Percentiles rank a stretch among this genome's conserved stretches.
Conservation (phyloP, 1,139 yeast genomes). For the Pichia sp. region DNA sequence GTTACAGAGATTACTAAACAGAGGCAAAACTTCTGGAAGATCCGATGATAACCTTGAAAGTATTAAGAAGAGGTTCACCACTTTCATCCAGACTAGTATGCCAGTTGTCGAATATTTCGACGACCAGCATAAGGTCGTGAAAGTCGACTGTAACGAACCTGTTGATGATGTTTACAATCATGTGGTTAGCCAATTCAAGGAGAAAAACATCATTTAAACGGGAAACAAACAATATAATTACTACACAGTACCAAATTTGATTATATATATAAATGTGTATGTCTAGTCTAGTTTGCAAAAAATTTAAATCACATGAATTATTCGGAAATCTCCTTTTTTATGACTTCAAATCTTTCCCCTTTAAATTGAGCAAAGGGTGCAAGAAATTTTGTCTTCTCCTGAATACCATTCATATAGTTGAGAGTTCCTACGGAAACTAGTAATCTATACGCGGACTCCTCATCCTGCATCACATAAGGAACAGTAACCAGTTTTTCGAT, state of each 20-base stretch:
- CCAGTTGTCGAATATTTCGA: slow-evolving; percentile 90
- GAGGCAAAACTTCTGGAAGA: slow-evolving; percentile 95
- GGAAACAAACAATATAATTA: not conserved
- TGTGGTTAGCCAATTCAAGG: slow-evolving; percentile 61
- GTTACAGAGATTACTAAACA: slow-evolving; percentile 77
- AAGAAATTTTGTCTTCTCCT: slow-evolving; percentile 7
- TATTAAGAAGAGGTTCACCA: slow-evolving; percentile 80
- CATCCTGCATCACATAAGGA: slow-evolving; percentile 19
- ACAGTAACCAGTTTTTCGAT: slow-evolving; percentile 16
- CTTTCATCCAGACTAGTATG: slow-evolving; percentile 85
- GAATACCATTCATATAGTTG: slow-evolving; percentile 15
- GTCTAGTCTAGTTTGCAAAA: not conserved
- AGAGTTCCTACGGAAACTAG: slow-evolving; percentile 51
- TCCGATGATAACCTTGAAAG: slow-evolving; percentile 89
- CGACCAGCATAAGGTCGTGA: slow-evolving; percentile 70
- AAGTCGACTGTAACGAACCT: slow-evolving; percentile 71
- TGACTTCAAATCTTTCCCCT: slow-evolving; percentile 20
- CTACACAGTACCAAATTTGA: not conserved
- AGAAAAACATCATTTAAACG: slow-evolving; percentile 26
- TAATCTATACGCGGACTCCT: slow-evolving; percentile 55
- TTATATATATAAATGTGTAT: slow-evolving; percentile 3
- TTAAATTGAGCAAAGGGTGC: slow-evolving; percentile 11
- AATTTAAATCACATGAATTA: not conserved
- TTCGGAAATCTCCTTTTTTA: slow-evolving; percentile 22
- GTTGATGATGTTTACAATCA: slow-evolving; percentile 74